Evolutionary conservation across 345 rosid species (phyloP).

Genomic region (Bruguiera gymnorhiza): DNA sequence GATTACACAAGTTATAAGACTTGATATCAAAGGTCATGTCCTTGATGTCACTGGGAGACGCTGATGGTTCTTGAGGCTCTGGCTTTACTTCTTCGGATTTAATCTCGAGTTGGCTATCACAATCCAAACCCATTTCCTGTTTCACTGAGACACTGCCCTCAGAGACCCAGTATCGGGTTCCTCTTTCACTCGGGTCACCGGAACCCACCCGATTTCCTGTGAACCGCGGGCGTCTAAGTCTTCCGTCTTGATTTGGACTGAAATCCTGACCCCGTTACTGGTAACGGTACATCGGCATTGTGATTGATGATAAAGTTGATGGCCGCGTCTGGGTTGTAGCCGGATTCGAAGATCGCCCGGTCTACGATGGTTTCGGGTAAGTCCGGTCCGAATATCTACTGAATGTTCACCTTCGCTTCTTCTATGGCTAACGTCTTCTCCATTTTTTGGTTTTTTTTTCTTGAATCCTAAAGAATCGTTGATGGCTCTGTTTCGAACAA

Average conservation of each 20-base stretch:
- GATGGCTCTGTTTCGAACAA: too few species aligned
- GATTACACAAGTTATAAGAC: neutral
- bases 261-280: slow-evolving; percentile 39
- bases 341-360: slow-evolving; percentile 4
- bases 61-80: neutral
- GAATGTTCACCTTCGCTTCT: too few species aligned
- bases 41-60: neutral
- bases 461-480: too few species aligned
- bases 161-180: neutral
- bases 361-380: neutral
- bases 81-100: neutral
- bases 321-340: slow-evolving; percentile 1
- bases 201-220: slow-evolving; percentile 1
- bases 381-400: neutral
- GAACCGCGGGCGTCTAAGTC: neutral
- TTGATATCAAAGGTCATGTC: neutral
- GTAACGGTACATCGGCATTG: slow-evolving; percentile 19
- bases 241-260: slow-evolving; percentile 17
- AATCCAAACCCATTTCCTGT: slow-evolving; percentile 7
- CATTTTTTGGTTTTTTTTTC: too few species aligned
- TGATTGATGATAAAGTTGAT: too few species aligned
- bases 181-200: slow-evolving; percentile 6
- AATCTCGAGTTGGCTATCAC: neutral
- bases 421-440: too few species aligned
- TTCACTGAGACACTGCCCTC: neutral